A percentile compares a stretch with the other conserved stretches of the same genome.
Conservation (phyloP, 306 rosid genomes). For the Fragaria nilgerrensis region DNA sequence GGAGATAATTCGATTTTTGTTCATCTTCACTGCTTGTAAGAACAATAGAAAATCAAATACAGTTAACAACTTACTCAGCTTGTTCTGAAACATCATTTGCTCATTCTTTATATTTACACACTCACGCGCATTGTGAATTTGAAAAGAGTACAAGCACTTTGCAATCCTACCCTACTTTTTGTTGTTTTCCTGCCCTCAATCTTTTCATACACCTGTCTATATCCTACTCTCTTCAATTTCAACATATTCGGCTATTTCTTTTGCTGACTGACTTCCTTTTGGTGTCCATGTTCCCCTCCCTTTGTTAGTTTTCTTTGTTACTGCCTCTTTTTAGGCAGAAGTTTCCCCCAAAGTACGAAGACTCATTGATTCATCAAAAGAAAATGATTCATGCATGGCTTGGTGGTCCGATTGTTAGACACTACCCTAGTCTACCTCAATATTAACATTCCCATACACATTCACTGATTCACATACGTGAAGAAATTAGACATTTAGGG, state of each 20-base stretch:
- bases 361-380: not conserved
- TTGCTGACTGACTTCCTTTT: not conserved
- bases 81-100: not conserved
- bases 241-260: constrained; percentile 9
- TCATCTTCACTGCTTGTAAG: not conserved
- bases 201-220: not conserved
- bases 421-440: not conserved
- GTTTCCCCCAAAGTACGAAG: not conserved
- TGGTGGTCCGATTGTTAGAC: not conserved
- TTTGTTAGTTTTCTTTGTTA: not conserved
- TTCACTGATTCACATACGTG: not conserved
- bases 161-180: not conserved
- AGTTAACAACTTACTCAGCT: not conserved
- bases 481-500: not conserved
- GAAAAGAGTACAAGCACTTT: not conserved
- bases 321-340: not conserved
- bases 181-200: not conserved
- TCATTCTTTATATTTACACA: not conserved
- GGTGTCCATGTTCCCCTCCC: not conserved
- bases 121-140: not conserved
- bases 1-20: not conserved
- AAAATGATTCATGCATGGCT: not conserved
- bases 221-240: not conserved
- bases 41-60: constrained; percentile 10
- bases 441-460: not conserved